Evolutionary conservation across 441 rosid genomes (phyloP), one percentile per base, ranked within the genome.

Genomic region (Gossypium davidsonii): DNA sequence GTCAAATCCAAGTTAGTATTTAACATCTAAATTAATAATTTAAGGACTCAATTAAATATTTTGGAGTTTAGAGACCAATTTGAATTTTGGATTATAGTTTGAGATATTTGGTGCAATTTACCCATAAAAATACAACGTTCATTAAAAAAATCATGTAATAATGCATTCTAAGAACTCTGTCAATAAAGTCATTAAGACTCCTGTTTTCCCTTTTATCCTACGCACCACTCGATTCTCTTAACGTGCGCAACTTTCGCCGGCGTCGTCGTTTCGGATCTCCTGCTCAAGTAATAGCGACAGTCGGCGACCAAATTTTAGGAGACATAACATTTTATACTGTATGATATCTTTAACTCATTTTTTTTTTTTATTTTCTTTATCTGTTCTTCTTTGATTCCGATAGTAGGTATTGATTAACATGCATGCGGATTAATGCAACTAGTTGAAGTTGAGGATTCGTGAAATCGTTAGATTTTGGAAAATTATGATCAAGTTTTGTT

Each of bases 231-330:
- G 3, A 15, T 28, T 26, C 26, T 55, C 78, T 79, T 80, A 77
- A 71, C 76, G 78, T 78, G 76, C 86, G 85, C 84, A 75, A 73
- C 78, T 59, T 25, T 71, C 49, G 78, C 79, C 77, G 84, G 79
- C 75, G 67, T 31, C 76, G 25, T 26, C 11, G 57, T 70, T 21
- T 56, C 74, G 60, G 77, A 74, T 77, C 82, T 72, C 53, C 74
- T 51, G 9, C 55, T 4, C 12, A 21, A 63, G 73, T 46, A 49
- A 6, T 39, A 56, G 60, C n/a, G 6, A 5, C 73, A 48, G 52
- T 64, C 48, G 20, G 78, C 44, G 69, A 55, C 74, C 26, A 0
- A 31, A 14, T 71, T 67, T 73, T 59, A 6, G 79, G 83, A 82
- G 72, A 56, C 74, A 75, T 78, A 70, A 56, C 74, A 74, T 78